These are phyloP conservation scores for Lepidium campestre DNA, from an alignment of 441 rosid genomes.

Conservation along the genomic window DNA sequence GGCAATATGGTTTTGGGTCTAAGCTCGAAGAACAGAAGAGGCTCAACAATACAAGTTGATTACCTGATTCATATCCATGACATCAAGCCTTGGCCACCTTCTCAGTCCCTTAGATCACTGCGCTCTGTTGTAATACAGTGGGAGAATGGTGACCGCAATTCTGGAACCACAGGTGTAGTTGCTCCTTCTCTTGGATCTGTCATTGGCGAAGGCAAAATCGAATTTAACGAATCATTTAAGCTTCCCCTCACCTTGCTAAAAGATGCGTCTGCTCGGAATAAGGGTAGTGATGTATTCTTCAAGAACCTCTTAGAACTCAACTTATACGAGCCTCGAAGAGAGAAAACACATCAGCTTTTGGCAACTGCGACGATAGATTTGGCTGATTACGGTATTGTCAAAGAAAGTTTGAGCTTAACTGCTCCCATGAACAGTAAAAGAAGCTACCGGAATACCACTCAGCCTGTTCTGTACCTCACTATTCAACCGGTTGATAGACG, in stretches of 20 bases:
- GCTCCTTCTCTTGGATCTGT: slow-evolving; percentile 74
- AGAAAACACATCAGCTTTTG: slow-evolving; percentile 65
- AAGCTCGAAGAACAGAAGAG: slow-evolving; percentile 56
- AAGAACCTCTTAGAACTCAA: slow-evolving; percentile 71
- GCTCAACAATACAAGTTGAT: slow-evolving; percentile 45
- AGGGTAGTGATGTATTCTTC: slow-evolving; percentile 45
- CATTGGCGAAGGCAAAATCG: slow-evolving; percentile 82
- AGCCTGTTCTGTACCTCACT: slow-evolving; percentile 61
- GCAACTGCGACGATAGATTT: slow-evolving; percentile 72
- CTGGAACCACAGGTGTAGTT: slow-evolving; percentile 64
- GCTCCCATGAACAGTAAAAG: slow-evolving; percentile 78
- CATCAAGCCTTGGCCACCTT: slow-evolving; percentile 98
- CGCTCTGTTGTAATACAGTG: slow-evolving; percentile 85
- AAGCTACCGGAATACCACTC: slow-evolving; percentile 68
- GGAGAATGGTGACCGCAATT: slow-evolving; percentile 75
- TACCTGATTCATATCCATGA: slow-evolving; percentile 76
- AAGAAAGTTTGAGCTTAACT: slow-evolving; percentile 38
- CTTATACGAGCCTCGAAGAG: slow-evolving; percentile 87
- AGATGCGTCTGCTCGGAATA: slow-evolving; percentile 53
- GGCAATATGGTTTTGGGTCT: slow-evolving; percentile 59
- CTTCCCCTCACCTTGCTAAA: slow-evolving; percentile 62
- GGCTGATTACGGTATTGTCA: slow-evolving; percentile 68
- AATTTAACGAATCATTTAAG: slow-evolving; percentile 78
- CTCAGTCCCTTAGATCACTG: slow-evolving; percentile 80
- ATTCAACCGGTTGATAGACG: slow-evolving; percentile 53